Base-by-base conservation (phyloP, 176 grass and related monocot genomes). In the Calamus simplicifolius region DNA sequence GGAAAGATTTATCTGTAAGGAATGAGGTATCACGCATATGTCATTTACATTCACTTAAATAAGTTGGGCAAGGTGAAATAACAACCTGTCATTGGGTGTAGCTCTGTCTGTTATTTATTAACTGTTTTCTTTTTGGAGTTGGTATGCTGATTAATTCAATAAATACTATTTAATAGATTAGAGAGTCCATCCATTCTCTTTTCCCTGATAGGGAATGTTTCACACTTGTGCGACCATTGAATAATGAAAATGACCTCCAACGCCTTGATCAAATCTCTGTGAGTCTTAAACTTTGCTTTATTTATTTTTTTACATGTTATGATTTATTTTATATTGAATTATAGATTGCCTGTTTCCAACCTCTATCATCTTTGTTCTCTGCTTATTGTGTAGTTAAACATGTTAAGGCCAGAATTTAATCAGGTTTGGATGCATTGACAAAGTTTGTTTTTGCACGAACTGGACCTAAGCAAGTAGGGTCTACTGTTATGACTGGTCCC, bases 201-300 rank as follows among this genome's bases (percentile, higher is more conserved):
- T 90, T 90, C 71, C 86, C 86, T 59, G 81, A 85, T 69, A 82
- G 86, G 81, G 86, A 90, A 59, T 90, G 87, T 48, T 90, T 90
- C 61, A 82, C 87, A 73, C 62, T 90, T 56, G 87, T 90, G 19
- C 77, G 87, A 8, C 87, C 87, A 21, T 59, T 90, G 35, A 80
- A 90, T 58, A 78, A 85, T 79, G 87, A n/a, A 90, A 90, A 79
- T 82, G 87, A 85, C 57, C 81, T 90, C 31, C 87, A 79, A 59
- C 78, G 51, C 27, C 82, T 90, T 54, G 82, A 82, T 82, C 87
- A 85, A 82, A 82, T 82, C 70, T 75, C 82, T 59, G 87, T 85
- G 73, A 82, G 74, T 25, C 31, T 63, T 26, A 18, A 53, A 16
- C 3, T 27, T 57, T 63, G 18, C 7, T 7, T 54, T 54, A 30